Evolutionary conservation across 2,329 filamentous ascomycete genomes (phyloP).

Genomic region (Colletotrichum camelliae): DNA sequence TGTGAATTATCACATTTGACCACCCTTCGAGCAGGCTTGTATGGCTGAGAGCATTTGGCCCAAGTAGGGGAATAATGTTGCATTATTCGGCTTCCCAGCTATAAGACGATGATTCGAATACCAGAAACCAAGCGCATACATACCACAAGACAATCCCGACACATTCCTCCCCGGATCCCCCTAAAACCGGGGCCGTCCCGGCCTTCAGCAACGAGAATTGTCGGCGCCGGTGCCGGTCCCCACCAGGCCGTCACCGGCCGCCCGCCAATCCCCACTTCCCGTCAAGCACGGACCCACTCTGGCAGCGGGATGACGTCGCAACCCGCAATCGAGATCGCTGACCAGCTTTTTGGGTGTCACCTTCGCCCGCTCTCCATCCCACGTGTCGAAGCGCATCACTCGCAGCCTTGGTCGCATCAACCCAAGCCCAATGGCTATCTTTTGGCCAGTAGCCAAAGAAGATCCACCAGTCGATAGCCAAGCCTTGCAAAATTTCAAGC

Average conservation of each 20-base stretch:
- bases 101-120: not conserved
- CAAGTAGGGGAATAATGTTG: no score
- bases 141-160: not conserved
- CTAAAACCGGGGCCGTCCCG: not conserved
- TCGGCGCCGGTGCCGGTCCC: not conserved
- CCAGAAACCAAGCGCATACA: not conserved
- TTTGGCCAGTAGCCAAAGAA: not conserved
- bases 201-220: not conserved
- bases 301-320: constrained; percentile 17
- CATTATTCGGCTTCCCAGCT: no score
- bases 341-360: not conserved
- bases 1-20: no score
- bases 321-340: constrained; percentile 17
- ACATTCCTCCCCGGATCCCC: not conserved
- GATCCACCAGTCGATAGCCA: not conserved
- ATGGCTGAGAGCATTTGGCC: no score
- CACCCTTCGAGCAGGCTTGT: no score
- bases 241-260: not conserved
- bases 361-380: not conserved
- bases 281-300: not conserved
- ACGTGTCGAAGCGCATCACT: not conserved
- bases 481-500: not conserved
- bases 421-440: not conserved
- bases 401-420: not conserved
- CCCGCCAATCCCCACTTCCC: not conserved